These are phyloP conservation scores for Capsicum rhomboideum DNA, from an alignment of 257 asterid genomes.

Conservation along the genomic window DNA sequence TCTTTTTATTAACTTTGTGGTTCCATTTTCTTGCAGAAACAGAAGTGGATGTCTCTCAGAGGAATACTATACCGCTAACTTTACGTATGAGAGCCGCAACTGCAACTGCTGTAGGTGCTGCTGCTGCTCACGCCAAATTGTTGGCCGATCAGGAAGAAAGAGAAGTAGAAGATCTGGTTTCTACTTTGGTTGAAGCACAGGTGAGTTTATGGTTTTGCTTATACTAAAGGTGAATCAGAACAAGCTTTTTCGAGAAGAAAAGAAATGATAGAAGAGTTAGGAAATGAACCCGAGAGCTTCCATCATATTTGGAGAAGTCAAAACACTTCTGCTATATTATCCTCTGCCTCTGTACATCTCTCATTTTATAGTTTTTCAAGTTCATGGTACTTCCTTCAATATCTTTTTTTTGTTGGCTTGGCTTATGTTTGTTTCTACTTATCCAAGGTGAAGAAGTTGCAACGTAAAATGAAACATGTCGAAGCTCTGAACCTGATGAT, in stretches of 20 bases:
- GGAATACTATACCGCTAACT: slow-evolving; percentile 49
- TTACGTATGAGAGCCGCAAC: slow-evolving; percentile 80
- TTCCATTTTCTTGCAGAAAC: slow-evolving; percentile 25
- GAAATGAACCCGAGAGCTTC: background rate
- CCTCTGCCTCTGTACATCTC: background rate
- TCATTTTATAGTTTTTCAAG: background rate
- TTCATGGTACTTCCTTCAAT: background rate
- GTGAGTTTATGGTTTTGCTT: slow-evolving; percentile 17
- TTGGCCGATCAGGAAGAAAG: slow-evolving; percentile 94
- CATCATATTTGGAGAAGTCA: background rate
- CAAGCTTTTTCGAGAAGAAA: background rate
- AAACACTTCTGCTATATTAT: background rate
- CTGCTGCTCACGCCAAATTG: slow-evolving; percentile 84
- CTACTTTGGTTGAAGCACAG: slow-evolving; percentile 71
- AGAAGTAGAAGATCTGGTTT: slow-evolving; percentile 58
- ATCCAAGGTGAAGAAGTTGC: slow-evolving; percentile 53
- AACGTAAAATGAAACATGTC: slow-evolving; percentile 44
- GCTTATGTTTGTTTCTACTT: background rate
- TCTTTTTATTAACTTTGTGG: background rate
- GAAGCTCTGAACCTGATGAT: slow-evolving; percentile 57
- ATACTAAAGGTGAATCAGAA: background rate
- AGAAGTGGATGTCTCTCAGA: slow-evolving; percentile 23
- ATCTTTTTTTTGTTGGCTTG: background rate
- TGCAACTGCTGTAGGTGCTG: slow-evolving; percentile 84
- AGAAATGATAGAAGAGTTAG: background rate